A percentile compares a stretch with the other conserved stretches of the same genome.
These are phyloP conservation scores for Dendrocalamus latiflorus DNA, from an alignment of 202 grass and related monocot species.

Conservation along the genomic window DNA sequence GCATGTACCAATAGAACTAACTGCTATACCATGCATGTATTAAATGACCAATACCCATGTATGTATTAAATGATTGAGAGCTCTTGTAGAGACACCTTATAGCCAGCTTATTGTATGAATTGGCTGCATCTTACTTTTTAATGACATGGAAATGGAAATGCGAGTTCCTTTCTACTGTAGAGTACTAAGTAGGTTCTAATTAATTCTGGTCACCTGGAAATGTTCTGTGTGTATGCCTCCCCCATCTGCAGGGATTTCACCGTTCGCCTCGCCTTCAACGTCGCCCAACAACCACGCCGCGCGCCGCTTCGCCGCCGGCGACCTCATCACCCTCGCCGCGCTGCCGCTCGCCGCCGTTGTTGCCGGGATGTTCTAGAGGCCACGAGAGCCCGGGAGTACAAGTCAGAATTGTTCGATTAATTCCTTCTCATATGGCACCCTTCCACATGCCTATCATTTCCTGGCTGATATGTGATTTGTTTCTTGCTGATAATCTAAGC, in stretches of 20 bases:
- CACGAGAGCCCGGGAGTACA: background rate
- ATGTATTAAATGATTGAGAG: too few species aligned
- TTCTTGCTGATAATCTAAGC: background rate
- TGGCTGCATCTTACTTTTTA: too few species aligned
- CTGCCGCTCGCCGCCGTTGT: conserved; percentile 1
- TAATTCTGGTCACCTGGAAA: background rate
- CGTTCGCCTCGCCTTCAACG: conserved; percentile 29
- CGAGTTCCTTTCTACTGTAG: background rate
- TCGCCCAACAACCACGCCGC: background rate
- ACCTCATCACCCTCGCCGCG: conserved; percentile 6
- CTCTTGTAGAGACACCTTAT: too few species aligned
- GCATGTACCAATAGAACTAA: too few species aligned
- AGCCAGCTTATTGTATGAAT: too few species aligned
- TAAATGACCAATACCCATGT: too few species aligned
- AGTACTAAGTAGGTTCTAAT: background rate
- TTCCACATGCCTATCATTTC: background rate
- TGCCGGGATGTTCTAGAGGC: conserved; percentile 6
- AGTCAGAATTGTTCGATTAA: background rate
- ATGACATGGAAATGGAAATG: too few species aligned
- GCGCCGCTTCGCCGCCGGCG: background rate
- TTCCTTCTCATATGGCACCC: background rate
- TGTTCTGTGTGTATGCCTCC: background rate
- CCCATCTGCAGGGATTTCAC: conserved; percentile 17
- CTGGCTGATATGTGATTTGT: background rate
- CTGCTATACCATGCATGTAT: too few species aligned